Conservation (phyloP, 371 early-diverging fungal genomes). For the Circinella umbellata region DNA sequence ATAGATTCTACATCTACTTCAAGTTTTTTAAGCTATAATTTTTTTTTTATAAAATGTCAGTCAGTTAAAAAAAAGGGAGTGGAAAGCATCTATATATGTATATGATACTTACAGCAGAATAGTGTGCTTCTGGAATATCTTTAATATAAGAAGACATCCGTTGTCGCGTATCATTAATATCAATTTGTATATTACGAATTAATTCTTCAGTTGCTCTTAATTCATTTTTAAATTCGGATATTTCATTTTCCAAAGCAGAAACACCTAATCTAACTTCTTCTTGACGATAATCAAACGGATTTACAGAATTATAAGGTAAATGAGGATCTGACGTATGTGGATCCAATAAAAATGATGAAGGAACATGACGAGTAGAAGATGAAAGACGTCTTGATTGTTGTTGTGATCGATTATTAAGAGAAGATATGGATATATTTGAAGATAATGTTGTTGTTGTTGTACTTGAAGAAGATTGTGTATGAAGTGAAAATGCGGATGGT, state of each 20-base stretch:
- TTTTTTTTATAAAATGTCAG: neutral
- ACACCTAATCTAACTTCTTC: constrained; percentile 29
- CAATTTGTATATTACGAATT: constrained; percentile 39
- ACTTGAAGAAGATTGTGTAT: neutral
- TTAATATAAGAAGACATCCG: constrained; percentile 43
- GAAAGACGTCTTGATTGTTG: constrained; percentile 1
- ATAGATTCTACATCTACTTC: constrained; percentile 54
- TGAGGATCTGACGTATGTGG: neutral
- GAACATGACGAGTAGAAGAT: constrained; percentile 16
- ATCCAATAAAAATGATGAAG: constrained; percentile 24
- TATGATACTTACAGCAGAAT: constrained; percentile 40
- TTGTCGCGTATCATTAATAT: constrained; percentile 38
- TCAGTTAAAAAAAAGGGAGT: neutral
- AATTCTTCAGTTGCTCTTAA: constrained; percentile 38
- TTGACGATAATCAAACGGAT: constrained; percentile 36
- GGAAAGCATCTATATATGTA: neutral
- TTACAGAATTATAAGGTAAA: constrained; percentile 22
- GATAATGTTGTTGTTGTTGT: constrained; percentile 11
- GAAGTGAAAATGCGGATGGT: constrained; percentile 7
- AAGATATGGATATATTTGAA: constrained; percentile 6
- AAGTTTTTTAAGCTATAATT: constrained; percentile 43
- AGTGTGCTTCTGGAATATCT: constrained; percentile 50
- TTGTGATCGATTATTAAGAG: constrained; percentile 1
- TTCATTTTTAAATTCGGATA: constrained; percentile 28
- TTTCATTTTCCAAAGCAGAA: constrained; percentile 25